phyloP scores from a whole-genome alignment of 2,329 filamentous ascomycete species.

The Dryadomyces quercivorus region DNA sequence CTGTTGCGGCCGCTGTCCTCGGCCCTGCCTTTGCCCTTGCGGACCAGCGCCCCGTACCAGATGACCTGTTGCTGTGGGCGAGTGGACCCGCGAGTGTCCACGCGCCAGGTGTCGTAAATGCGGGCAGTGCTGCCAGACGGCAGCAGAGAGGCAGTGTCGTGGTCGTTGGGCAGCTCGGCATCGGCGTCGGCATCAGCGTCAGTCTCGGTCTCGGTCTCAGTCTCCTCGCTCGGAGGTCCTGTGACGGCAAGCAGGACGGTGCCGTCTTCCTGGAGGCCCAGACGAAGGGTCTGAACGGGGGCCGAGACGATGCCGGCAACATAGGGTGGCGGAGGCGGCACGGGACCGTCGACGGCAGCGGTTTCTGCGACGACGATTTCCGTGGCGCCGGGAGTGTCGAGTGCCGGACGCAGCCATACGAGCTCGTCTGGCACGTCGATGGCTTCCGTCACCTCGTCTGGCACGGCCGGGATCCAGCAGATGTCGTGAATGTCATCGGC shows the following conservation, averaged over 20 bases:
- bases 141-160: slow-evolving; percentile 13
- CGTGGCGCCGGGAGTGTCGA: slow-evolving; percentile 16
- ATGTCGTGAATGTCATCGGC: slow-evolving; percentile 20
- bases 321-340: slow-evolving; percentile 6
- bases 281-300: slow-evolving; percentile 20
- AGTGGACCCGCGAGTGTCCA: slow-evolving; percentile 19
- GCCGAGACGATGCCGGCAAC: slow-evolving; percentile 20
- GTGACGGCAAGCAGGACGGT: slow-evolving; percentile 21
- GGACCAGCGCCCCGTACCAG: slow-evolving; percentile 25
- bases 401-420: slow-evolving; percentile 19
- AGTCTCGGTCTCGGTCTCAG: too few species aligned
- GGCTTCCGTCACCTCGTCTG: slow-evolving; percentile 11
- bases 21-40: background rate
- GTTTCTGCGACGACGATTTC: slow-evolving; percentile 18
- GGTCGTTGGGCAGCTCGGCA: slow-evolving; percentile 19
- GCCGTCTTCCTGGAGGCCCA: slow-evolving; percentile 18
- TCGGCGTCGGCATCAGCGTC: slow-evolving; percentile 7
- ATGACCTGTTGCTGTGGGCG: slow-evolving; percentile 20
- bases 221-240: background rate
- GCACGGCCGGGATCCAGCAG: slow-evolving; percentile 22
- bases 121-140: slow-evolving; percentile 16
- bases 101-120: slow-evolving; percentile 21
- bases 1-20: background rate
- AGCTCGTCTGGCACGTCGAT: slow-evolving; percentile 15
- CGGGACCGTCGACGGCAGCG: background rate